Conservation (phyloP, 768 basidiomycete species). For the Lentinus tigrinus region DNA sequence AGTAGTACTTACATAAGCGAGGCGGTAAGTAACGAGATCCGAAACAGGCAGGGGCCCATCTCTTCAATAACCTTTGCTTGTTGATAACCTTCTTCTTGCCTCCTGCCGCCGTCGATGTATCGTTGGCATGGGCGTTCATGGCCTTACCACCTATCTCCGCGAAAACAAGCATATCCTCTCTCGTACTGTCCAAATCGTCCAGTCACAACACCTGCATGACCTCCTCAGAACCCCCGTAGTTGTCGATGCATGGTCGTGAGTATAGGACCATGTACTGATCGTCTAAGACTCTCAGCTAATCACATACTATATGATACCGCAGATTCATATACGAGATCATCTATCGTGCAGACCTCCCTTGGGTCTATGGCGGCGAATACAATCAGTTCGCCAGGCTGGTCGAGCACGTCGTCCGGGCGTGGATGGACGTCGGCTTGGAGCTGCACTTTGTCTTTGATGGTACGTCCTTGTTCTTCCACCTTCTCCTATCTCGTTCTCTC, state of each 20-base stretch:
- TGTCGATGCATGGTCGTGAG: conserved; percentile 88
- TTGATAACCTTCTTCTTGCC: background rate
- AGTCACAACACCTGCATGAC: conserved; percentile 1
- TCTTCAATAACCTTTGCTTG: background rate
- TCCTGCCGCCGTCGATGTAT: background rate
- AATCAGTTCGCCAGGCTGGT: conserved; percentile 50
- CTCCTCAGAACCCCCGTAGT: conserved; percentile 47
- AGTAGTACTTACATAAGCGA: too few relatives aligned
- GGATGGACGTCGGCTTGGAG: conserved; percentile 64
- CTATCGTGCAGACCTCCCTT: conserved; percentile 59
- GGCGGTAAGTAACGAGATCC: too few relatives aligned
- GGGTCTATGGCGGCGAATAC: conserved; percentile 89
- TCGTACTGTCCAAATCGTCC: conserved; percentile 33
- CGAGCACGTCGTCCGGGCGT: conserved; percentile 53
- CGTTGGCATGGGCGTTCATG: conserved; percentile 48
- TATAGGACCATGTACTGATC: conserved; percentile 18
- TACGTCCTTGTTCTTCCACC: conserved; percentile 31
- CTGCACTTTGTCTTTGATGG: conserved; percentile 85
- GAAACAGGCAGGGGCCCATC: too few relatives aligned
- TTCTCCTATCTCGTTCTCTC: background rate
- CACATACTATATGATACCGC: conserved; percentile 4
- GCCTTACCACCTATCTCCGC: conserved; percentile 50
- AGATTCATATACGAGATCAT: conserved; percentile 79
- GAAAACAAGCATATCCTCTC: conserved; percentile 43
- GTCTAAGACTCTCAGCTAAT: background rate